phyloP scores from a whole-genome alignment of 495 filamentous ascomycete genomes.

The Xylaria curta region DNA sequence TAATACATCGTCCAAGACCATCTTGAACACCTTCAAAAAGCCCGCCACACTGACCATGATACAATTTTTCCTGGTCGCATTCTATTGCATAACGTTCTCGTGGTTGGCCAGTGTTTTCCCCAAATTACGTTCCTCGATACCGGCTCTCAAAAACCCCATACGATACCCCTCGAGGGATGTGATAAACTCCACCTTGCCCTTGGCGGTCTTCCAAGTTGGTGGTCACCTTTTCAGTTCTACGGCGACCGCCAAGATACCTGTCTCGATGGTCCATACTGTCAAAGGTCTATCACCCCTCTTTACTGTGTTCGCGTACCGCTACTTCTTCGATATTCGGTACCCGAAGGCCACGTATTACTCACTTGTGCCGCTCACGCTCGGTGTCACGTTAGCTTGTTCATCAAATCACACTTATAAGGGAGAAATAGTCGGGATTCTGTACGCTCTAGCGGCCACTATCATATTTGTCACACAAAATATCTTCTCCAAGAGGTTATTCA shows the following conservation, averaged over 20 bases:
- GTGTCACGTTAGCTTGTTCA: conserved; percentile 94
- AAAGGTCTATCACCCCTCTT: conserved; percentile 98
- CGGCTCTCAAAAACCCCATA: conserved; percentile 82
- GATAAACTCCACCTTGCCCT: conserved; percentile 82
- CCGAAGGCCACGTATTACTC: conserved; percentile 89
- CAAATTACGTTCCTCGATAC: conserved; percentile 67
- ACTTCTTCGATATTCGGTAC: conserved; percentile 88
- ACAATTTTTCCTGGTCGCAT: conserved; percentile 92
- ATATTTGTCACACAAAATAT: conserved; percentile 99
- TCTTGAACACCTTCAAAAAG: conserved; percentile 89
- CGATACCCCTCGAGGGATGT: conserved; percentile 82
- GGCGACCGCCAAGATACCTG: conserved; percentile 91
- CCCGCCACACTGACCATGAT: conserved; percentile 93
- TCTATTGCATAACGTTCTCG: conserved; percentile 82
- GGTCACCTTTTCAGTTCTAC: conserved; percentile 94
- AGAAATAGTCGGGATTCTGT: conserved; percentile 85
- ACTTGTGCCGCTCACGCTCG: conserved; percentile 86
- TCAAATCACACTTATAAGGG: conserved; percentile 75
- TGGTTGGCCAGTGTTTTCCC: conserved; percentile 75
- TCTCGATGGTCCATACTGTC: conserved; percentile 97
- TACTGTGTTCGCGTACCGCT: conserved; percentile 90
- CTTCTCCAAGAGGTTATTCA: conserved; percentile 98
- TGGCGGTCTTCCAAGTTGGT: conserved; percentile 90
- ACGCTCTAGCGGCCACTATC: conserved; percentile 83
- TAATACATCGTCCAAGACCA: conserved; percentile 97